These are phyloP conservation scores for Schizochytrium sp. DNA, from an alignment of 108 stramenopile genomes.

Conservation along the genomic window DNA sequence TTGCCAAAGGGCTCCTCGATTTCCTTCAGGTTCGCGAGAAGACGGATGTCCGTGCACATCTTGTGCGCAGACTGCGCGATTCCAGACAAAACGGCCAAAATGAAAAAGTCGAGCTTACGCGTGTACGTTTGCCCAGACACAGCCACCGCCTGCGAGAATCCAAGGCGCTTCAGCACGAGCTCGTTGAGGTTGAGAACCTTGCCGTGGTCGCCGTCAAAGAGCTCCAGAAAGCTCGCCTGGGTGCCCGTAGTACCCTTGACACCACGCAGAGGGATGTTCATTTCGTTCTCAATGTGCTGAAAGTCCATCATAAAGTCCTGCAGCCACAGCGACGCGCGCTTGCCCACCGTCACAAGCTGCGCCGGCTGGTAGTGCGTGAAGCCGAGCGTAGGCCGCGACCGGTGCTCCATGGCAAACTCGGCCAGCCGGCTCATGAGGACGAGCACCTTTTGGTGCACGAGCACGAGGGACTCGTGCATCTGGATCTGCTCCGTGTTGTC, in stretches of 20 bases:
- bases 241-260: conserved; percentile 98
- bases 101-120: conserved; percentile 87
- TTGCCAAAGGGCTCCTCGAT: conserved; percentile 85
- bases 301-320: conserved; percentile 84
- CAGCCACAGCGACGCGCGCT: conserved; percentile 90
- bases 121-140: conserved; percentile 98
- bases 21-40: conserved; percentile 93
- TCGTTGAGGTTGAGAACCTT: conserved; percentile 78
- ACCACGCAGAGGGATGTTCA: conserved; percentile 91
- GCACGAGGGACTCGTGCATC: conserved; percentile 67
- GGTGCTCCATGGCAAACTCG: conserved; percentile 68
- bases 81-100: conserved; percentile 75
- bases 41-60: conserved; percentile 95
- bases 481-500: conserved; percentile 94
- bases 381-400: conserved; percentile 83
- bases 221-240: conserved; percentile 91
- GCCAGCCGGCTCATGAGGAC: conserved; percentile 65
- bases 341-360: conserved; percentile 93
- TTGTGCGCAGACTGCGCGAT: conserved; percentile 92
- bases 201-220: conserved; percentile 95
- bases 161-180: conserved; percentile 83
- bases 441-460: conserved; percentile 79
- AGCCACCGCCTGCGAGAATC: conserved; percentile 74
- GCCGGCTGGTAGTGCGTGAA: conserved; percentile 98
- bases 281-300: conserved; percentile 71